phyloP scores from a whole-genome alignment of 495 filamentous ascomycete genomes.

The Xylaria nigripes region DNA sequence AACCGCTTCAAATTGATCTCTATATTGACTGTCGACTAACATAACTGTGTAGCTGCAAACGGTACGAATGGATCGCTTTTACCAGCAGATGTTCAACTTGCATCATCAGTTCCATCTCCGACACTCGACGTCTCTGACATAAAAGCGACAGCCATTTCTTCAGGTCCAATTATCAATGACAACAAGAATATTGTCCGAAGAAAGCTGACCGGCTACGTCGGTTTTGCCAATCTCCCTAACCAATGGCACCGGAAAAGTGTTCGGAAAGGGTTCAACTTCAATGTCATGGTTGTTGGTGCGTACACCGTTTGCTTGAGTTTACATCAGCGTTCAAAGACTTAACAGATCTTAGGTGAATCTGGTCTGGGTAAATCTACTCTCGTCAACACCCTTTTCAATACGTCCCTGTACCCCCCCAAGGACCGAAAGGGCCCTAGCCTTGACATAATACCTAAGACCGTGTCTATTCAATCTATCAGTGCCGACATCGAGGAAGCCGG shows the following conservation, averaged over 20 bases:
- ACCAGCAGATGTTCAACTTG: slow-evolving; percentile 40
- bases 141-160: slow-evolving; percentile 48
- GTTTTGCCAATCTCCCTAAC: slow-evolving; percentile 97
- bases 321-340: slow-evolving; percentile 5
- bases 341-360: slow-evolving; percentile 70
- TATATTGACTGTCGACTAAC: slow-evolving; percentile 21
- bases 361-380: slow-evolving; percentile 98
- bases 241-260: slow-evolving; percentile 99
- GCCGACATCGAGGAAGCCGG: slow-evolving; percentile 99
- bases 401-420: slow-evolving; percentile 95
- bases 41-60: slow-evolving; percentile 39
- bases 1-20: neutral
- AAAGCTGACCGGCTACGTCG: slow-evolving; percentile 97
- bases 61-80: slow-evolving; percentile 55
- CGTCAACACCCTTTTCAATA: slow-evolving; percentile 99
- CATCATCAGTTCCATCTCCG: slow-evolving; percentile 32
- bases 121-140: slow-evolving; percentile 67
- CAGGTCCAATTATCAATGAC: slow-evolving; percentile 52
- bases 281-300: slow-evolving; percentile 98
- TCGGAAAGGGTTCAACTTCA: slow-evolving; percentile 99
- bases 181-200: slow-evolving; percentile 96
- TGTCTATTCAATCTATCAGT: slow-evolving; percentile 96
- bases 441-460: slow-evolving; percentile 98
- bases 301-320: slow-evolving; percentile 11
- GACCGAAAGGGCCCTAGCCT: slow-evolving; percentile 93